phyloP scores from a whole-genome alignment of 2,329 filamentous ascomycete genomes.

The Sporothrix variecibatus region DNA sequence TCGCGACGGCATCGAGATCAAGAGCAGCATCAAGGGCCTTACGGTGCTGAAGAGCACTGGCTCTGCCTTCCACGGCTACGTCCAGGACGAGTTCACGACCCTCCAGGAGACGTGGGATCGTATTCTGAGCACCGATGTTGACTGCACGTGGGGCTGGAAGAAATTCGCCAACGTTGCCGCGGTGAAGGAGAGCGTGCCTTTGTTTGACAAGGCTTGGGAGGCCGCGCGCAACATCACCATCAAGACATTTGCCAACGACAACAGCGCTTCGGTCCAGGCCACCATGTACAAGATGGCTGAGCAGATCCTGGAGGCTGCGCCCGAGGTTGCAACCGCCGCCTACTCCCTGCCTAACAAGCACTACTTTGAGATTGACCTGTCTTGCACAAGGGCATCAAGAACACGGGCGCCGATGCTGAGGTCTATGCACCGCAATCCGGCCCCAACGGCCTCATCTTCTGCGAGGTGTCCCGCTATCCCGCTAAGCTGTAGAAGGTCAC shows the following conservation, averaged over 20 bases:
- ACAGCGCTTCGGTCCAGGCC: conserved; percentile 89
- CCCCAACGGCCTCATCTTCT: conserved; percentile 94
- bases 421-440: conserved; percentile 91
- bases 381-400: conserved; percentile 94
- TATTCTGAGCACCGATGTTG: conserved; percentile 91
- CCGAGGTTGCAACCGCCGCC: conserved; percentile 70
- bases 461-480: conserved; percentile 77
- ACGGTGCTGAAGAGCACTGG: conserved; percentile 95
- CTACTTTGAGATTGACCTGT: conserved; percentile 96
- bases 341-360: conserved; percentile 97
- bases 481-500: conserved; percentile 38
- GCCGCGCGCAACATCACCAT: conserved; percentile 83
- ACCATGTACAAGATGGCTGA: conserved; percentile 99
- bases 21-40: conserved; percentile 76
- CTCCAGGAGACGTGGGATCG: conserved; percentile 91
- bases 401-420: conserved; percentile 92
- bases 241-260: conserved; percentile 84
- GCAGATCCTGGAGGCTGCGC: conserved; percentile 74
- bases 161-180: conserved; percentile 65
- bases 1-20: conserved; percentile 72
- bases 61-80: conserved; percentile 92
- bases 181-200: conserved; percentile 62
- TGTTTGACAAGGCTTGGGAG: conserved; percentile 79
- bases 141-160: conserved; percentile 84
- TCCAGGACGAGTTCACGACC: conserved; percentile 90